Conservation (phyloP, 2,329 filamentous ascomycete species). For the Phialophora verrucosa region DNA sequence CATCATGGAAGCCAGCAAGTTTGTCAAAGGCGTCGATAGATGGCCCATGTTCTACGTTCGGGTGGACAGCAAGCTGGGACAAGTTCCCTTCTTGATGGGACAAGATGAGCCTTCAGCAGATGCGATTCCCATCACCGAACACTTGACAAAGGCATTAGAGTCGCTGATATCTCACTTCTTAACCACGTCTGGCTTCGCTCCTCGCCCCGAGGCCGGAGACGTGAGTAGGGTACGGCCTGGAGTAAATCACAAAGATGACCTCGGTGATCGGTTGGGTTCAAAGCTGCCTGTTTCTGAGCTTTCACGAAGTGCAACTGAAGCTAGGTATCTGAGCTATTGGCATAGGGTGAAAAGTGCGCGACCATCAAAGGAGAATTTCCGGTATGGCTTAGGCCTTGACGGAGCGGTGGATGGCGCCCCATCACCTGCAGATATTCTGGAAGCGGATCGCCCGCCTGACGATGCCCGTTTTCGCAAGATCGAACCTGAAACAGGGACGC, state of each 20-base stretch:
- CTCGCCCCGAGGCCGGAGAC: conserved; percentile 36
- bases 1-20: conserved; percentile 42
- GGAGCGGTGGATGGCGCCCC: not conserved
- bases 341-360: conserved; percentile 29
- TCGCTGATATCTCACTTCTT: conserved; percentile 77
- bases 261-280: not conserved
- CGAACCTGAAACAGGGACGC: not conserved
- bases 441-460: not conserved
- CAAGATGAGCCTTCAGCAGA: conserved; percentile 23
- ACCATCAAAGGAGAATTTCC: conserved; percentile 8
- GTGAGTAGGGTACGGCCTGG: not conserved
- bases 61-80: conserved; percentile 54
- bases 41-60: conserved; percentile 92
- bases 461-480: not conserved
- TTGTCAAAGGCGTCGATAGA: conserved; percentile 70
- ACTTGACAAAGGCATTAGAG: conserved; percentile 25
- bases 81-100: conserved; percentile 48
- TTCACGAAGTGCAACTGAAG: conserved; percentile 8
- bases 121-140: not conserved
- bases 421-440: not conserved
- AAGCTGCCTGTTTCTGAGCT: not conserved
- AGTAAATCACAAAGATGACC: not conserved
- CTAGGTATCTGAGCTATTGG: conserved; percentile 25
- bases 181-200: conserved; percentile 68
- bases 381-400: conserved; percentile 15